Evolutionary conservation across 2,329 filamentous ascomycete species (phyloP), one percentile per base, ranked within the genome.

Genomic region (Aureobasidium zeae): DNA sequence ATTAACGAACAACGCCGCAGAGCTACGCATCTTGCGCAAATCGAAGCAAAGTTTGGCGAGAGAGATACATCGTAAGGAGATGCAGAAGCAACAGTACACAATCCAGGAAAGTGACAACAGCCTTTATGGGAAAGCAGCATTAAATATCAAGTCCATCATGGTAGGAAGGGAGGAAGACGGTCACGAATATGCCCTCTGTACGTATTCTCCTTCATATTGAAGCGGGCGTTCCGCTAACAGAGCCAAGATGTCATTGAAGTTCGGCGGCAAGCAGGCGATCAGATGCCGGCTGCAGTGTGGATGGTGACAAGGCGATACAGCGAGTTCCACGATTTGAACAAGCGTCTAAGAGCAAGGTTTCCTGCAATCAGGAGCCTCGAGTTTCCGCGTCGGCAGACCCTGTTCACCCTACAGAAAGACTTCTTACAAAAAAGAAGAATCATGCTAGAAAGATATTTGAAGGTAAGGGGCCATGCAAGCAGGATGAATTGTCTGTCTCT

Each of bases 61-160:
- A 52, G 91, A 98, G 62, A 87, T 96, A 44, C 77, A 86, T 45
- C 79, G 88, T 24, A 98, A 96, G 60, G 89, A 96, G 63, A 75
- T 98, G 57, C 91, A 98, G 60, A 77, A 88, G 41, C 91, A 94
- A 62, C 93, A 98, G 60, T 98, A 98, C 55, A 86, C 94, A 33
- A 79, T 96, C 6, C 91, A 98, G 63, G 91, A 98, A 63, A 95
- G 87, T 57, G 93, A 98, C 60, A 98, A 94, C 62, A 94, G 87
- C 61, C 71, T 98, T 17, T 96, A 94, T 56, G 91, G 91, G 2
- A 83, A 89, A 13, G 89, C 91, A 2, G 86, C 79, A 0, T 79
- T 96, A 54, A 83, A 77, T 54, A 95, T 98, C 59, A 91, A 91
- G 57, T 86, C 85, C 0, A 88, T 94, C 43, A 86, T 94, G 65